Conservation (phyloP, 164 flowering plant genomes). For the Liriodendron chinense region DNA sequence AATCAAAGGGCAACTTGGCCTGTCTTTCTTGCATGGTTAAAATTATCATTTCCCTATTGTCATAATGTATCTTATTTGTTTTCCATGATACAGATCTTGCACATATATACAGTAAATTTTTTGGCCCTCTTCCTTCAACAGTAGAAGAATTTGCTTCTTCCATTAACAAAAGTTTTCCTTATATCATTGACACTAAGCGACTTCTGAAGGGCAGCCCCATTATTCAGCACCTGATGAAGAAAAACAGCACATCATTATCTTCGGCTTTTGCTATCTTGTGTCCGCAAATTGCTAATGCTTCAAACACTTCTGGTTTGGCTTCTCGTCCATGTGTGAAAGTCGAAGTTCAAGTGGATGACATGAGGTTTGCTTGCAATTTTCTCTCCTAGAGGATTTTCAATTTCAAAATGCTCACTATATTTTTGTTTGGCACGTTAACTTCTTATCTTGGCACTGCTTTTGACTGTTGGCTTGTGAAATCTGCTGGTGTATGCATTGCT, state of each 20-base stretch:
- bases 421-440: no score
- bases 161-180: constrained; percentile 55
- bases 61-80: background rate
- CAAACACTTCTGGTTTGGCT: constrained; percentile 11
- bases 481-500: no score
- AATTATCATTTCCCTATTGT: background rate
- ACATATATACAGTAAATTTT: constrained; percentile 73
- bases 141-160: constrained; percentile 66
- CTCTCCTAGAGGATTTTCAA: background rate
- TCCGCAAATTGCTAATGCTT: constrained; percentile 50
- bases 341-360: constrained; percentile 84
- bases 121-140: constrained; percentile 75
- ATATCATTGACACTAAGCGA: constrained; percentile 74
- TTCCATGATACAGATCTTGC: constrained; percentile 63
- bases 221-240: constrained; percentile 49
- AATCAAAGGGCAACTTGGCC: background rate
- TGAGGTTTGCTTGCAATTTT: constrained; percentile 46
- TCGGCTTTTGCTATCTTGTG: constrained; percentile 70
- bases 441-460: no score
- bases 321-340: constrained; percentile 39
- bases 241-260: constrained; percentile 65
- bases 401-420: background rate
- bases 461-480: no score
- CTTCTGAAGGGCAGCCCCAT: constrained; percentile 46
- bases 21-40: background rate